Evolutionary conservation across 805 yeast species (phyloP), one percentile per base, ranked within the genome.

Genomic region (Candida schatavii): DNA sequence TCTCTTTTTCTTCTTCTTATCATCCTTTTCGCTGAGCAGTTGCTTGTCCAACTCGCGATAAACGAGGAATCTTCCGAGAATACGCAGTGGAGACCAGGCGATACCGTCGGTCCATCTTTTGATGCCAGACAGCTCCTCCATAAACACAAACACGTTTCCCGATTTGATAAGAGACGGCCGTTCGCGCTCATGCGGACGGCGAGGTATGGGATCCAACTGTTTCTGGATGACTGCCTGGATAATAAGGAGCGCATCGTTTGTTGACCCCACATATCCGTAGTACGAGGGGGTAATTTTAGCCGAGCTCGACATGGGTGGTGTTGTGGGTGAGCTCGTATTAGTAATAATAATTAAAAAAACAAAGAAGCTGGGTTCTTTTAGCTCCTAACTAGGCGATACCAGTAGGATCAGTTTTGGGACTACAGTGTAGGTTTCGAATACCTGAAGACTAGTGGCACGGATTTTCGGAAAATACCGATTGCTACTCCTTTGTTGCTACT

Each of bases 61-160:
- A 9, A 90, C 82, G 26, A 90, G 67, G 52, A 90, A 90, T 44
- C 93, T 72, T 4, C 96, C 96, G 21, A 88, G 71, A 30, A 90
- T 88, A 37, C 97, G 71, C 2, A 95, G 84, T 0, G 97, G 96
- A 2, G 90, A 81, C 98, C 98, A 90, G 11, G 90, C 72, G 11
- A 87, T 78, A n/a, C 97, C 96, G 56, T 90, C 98, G 1, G 98
- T 90, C 98, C 98, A 90, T 45, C 98, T 72, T 57, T 85, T 86
- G 46, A 90, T 89, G 2, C 91, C 89, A 0, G 90, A 81, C 10
- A 76, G 69, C 50, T 85, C 88, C 61, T 90, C 96, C 37, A 84
- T 77, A 55, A 90, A 89, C 1, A 91, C 88, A 62, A 90, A 89
- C 1, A 88, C 81, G 50, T 81, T 80, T 0, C 97, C 97, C 7